These are phyloP conservation scores for Phaeophleospora eucalypticola DNA, from an alignment of 2,329 filamentous ascomycete genomes.

Conservation along the genomic window DNA sequence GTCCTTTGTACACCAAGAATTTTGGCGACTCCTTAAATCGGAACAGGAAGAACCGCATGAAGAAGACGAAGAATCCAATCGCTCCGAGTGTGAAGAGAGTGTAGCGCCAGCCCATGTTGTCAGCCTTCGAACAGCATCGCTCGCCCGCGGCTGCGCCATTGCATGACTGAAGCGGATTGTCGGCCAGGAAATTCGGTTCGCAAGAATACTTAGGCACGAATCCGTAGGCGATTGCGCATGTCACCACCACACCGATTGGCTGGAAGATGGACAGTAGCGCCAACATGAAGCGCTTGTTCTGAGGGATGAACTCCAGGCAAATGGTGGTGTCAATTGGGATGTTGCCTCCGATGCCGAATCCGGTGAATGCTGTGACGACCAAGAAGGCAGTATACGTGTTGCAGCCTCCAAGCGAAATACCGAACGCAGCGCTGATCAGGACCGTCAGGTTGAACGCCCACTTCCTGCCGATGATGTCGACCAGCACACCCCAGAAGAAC, in stretches of 20 bases:
- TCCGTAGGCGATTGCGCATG: constrained; percentile 47
- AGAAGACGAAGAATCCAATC: constrained; percentile 43
- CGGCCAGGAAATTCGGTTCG: constrained; percentile 46
- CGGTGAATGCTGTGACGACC: constrained; percentile 52
- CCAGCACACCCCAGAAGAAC: constrained; percentile 53
- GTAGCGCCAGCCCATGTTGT: constrained; percentile 47
- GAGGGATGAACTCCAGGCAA: constrained; percentile 53
- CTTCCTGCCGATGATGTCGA: constrained; percentile 51
- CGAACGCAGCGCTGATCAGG: constrained; percentile 52
- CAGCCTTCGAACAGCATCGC: constrained; percentile 36
- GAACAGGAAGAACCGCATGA: constrained; percentile 54
- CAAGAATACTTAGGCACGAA: constrained; percentile 52
- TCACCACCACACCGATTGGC: constrained; percentile 52
- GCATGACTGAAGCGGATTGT: constrained; percentile 44
- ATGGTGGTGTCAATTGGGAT: constrained; percentile 56
- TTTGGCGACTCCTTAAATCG: constrained; percentile 58
- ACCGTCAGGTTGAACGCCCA: constrained; percentile 59
- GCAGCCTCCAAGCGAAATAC: constrained; percentile 49
- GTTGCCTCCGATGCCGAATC: constrained; percentile 48
- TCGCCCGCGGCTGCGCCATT: constrained; percentile 27
- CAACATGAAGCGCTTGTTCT: constrained; percentile 50
- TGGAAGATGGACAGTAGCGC: constrained; percentile 54
- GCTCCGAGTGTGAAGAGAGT: constrained; percentile 38
- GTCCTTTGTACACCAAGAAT: constrained; percentile 52
- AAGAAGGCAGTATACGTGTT: constrained; percentile 50